Percentiles rank a stretch among this genome's conserved stretches.
These are phyloP conservation scores for Hypoxylon subgilvum DNA, from an alignment of 495 filamentous ascomycete genomes.

Conservation along the genomic window DNA sequence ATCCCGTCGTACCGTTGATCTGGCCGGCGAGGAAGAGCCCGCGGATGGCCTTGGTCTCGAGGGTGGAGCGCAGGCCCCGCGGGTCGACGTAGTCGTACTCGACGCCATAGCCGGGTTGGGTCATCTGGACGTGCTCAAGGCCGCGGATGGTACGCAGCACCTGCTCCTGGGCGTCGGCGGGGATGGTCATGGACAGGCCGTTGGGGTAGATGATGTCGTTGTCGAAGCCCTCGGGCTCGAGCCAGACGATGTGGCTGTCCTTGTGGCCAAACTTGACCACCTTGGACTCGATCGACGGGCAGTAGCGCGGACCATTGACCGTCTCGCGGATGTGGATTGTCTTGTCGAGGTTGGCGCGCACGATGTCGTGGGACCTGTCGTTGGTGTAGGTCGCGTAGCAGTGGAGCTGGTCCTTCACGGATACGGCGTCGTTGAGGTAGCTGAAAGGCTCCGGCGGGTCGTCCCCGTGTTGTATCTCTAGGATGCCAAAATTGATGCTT, in stretches of 20 bases:
- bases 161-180: constrained; percentile 79
- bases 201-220: constrained; percentile 94
- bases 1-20: constrained; percentile 97
- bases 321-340: constrained; percentile 96
- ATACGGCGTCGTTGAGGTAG: constrained; percentile 78
- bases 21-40: constrained; percentile 94
- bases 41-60: constrained; percentile 90
- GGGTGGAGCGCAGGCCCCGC: constrained; percentile 78
- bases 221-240: constrained; percentile 94
- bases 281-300: constrained; percentile 94
- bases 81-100: constrained; percentile 99
- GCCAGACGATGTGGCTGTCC: constrained; percentile 86
- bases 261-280: constrained; percentile 84
- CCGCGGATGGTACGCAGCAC: constrained; percentile 84
- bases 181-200: constrained; percentile 95
- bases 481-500: constrained; percentile 76
- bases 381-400: constrained; percentile 90
- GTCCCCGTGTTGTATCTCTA: constrained; percentile 80
- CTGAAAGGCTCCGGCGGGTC: constrained; percentile 89
- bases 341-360: constrained; percentile 85
- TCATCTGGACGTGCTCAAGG: constrained; percentile 89
- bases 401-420: constrained; percentile 78
- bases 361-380: constrained; percentile 77
- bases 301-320: constrained; percentile 92
- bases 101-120: constrained; percentile 95